Evolutionary conservation across 2,329 filamentous ascomycete genomes (phyloP), one percentile per base, ranked within the genome.

Genomic region (Purpureocillium lavendulum): DNA sequence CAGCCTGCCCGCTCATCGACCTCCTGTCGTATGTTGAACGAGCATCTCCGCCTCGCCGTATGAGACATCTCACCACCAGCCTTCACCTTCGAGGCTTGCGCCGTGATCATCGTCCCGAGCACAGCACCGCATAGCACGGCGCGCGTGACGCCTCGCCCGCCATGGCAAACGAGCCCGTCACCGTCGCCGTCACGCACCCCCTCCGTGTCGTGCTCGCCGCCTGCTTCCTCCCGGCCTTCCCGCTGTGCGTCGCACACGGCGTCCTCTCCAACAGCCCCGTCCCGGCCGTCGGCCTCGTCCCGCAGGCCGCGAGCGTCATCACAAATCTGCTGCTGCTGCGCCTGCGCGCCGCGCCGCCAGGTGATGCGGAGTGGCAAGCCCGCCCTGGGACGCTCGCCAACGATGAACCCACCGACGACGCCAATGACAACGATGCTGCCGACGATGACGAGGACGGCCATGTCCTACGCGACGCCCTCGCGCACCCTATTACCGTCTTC

Each of bases 251-350:
- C 43, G 51, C 57, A 24, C 60, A 65, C 47, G 62, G 59, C 46
- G 49, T 59, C 34, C 48, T 64, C 38, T 61, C 61, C 18, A 38
- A 47, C 30, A 45, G 52, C 12, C 43, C 54, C 9, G 50, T 64
- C 29, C 65, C 64, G 12, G 62, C 61, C 7, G 50, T 64, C 35
- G 65, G 65, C 16, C 54, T 68, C 21, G 44, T 62, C 12, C 65
- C 65, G 7, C 57, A 65, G 32, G 53, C 55, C 17, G 51, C 64
- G 36, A 67, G 65, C 10, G 56, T 59, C 12, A 48, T 45, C 30
- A 44, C 47, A 12, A 46, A 48, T 32, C 42, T 52, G 30, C 43
- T 55, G 34, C 42, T 56, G 31, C 49, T 57, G 12, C 46, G 49
- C 16, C 29, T 41, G 12, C 30, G 36, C 10, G 21, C 21, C 21